phyloP scores from a whole-genome alignment of 768 basidiomycete genomes.

The Strobilomyces echinocephalus region DNA sequence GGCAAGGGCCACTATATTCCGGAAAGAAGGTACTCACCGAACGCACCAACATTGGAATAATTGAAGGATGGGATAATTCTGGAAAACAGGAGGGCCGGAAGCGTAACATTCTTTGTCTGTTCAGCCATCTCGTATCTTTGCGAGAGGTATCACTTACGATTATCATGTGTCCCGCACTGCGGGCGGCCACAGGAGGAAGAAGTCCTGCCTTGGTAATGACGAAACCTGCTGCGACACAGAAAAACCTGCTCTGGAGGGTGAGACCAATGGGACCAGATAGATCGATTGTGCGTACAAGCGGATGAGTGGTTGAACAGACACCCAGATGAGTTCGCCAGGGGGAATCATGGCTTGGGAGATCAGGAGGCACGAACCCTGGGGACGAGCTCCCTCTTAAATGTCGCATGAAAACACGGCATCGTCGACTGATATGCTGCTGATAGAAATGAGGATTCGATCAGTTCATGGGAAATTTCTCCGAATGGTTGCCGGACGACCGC shows the following conservation, averaged over 20 bases:
- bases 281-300: slow-evolving; percentile 44
- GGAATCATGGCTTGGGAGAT: slow-evolving; percentile 20
- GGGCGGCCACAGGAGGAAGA: slow-evolving; percentile 53
- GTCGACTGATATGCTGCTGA: not conserved
- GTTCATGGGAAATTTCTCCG: not conserved
- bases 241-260: slow-evolving; percentile 35
- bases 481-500: no score
- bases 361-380: not conserved
- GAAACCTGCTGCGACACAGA: slow-evolving; percentile 54
- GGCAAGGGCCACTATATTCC: not conserved
- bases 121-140: not conserved
- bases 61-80: slow-evolving; percentile 67
- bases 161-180: slow-evolving; percentile 55
- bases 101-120: slow-evolving; percentile 43
- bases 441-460: not conserved
- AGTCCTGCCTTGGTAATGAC: slow-evolving; percentile 55
- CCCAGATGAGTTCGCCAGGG: slow-evolving; percentile 53
- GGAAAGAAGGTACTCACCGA: slow-evolving; percentile 40
- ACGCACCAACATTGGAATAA: slow-evolving; percentile 47
- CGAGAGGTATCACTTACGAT: slow-evolving; percentile 33
- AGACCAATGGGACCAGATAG: not conserved
- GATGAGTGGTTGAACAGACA: slow-evolving; percentile 55
- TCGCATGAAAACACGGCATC: not conserved
- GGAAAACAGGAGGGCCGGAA: slow-evolving; percentile 66
- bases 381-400: slow-evolving; percentile 4